A percentile compares a stretch with the other conserved stretches of the same genome.
Evolutionary conservation across 2,329 filamentous ascomycete species (phyloP).

Genomic region (Acephala macrosclerotiorum): DNA sequence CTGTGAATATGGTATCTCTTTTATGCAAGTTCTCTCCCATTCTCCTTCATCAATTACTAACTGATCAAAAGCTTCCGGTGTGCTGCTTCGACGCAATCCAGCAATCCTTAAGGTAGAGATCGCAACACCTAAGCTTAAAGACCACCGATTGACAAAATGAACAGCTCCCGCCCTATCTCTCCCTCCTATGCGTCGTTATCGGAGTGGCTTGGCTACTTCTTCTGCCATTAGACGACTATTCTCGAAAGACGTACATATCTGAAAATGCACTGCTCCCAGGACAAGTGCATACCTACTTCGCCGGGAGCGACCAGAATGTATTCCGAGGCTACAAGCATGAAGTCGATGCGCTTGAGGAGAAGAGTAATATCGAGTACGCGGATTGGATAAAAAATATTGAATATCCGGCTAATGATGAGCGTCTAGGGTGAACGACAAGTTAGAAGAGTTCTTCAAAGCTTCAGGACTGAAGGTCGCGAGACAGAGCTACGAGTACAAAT

Average conservation of each 20-base stretch:
- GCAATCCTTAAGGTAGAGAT: constrained; percentile 68
- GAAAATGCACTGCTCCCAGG: constrained; percentile 96
- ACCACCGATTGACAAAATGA: not conserved
- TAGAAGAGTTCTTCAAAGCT: constrained; percentile 78
- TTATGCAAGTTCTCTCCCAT: constrained; percentile 32
- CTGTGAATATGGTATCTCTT: constrained; percentile 36
- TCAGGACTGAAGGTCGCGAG: constrained; percentile 86
- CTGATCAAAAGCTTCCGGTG: constrained; percentile 55
- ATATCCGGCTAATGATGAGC: constrained; percentile 24
- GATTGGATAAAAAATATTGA: too few relatives aligned
- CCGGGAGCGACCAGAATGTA: constrained; percentile 93
- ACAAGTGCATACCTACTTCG: constrained; percentile 97
- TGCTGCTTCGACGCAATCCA: constrained; percentile 80
- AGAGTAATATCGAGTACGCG: constrained; percentile 60
- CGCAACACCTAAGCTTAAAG: constrained; percentile 6
- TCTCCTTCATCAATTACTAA: constrained; percentile 24
- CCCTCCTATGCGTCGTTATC: constrained; percentile 81
- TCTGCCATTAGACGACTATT: constrained; percentile 89
- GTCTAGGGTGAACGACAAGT: constrained; percentile 69
- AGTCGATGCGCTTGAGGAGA: constrained; percentile 67
- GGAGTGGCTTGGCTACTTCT: constrained; percentile 91
- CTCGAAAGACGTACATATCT: constrained; percentile 91
- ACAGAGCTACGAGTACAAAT: constrained; percentile 87
- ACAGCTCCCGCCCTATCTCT: constrained; percentile 81
- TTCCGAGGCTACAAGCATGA: constrained; percentile 91